Evolutionary conservation across 1,284 basidiomycete species (phyloP).

Genomic region (Peniophora sp.): DNA sequence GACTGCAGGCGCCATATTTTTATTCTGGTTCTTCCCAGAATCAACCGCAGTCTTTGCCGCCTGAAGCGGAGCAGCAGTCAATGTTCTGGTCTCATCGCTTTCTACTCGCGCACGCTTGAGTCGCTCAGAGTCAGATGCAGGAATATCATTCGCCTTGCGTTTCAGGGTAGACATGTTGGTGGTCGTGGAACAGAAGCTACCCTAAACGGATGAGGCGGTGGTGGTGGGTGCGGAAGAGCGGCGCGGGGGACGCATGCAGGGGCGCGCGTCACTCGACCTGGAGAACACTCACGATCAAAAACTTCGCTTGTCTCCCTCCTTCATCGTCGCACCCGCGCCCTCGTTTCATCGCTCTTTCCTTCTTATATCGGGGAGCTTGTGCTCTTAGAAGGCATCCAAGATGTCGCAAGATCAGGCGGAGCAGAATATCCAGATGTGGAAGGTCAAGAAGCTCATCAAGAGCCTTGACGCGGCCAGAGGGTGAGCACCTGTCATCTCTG

Average conservation of each 20-base stretch:
- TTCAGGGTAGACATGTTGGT: background rate
- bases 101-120: too few species aligned
- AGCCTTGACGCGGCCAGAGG: constrained; percentile 90
- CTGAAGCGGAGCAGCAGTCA: too few species aligned
- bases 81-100: too few species aligned
- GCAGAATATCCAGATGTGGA: constrained; percentile 91
- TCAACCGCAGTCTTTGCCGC: too few species aligned
- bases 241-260: background rate
- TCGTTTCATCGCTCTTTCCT: constrained; percentile 7
- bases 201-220: background rate
- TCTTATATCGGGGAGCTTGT: background rate
- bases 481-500: constrained; percentile 31
- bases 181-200: too few species aligned
- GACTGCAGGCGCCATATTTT: constrained; percentile 6
- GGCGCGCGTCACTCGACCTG: background rate
- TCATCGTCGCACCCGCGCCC: constrained; percentile 1
- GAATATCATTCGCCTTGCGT: background rate
- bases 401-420: constrained; percentile 78
- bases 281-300: background rate
- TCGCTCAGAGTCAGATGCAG: too few species aligned
- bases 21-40: too few species aligned
- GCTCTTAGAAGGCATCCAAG: constrained; percentile 21
- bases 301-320: constrained; percentile 1
- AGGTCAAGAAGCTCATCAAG: constrained; percentile 98
- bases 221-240: background rate